Base-by-base conservation (phyloP, 1,139 yeast species). In the Casaregolazyma lundiana region DNA sequence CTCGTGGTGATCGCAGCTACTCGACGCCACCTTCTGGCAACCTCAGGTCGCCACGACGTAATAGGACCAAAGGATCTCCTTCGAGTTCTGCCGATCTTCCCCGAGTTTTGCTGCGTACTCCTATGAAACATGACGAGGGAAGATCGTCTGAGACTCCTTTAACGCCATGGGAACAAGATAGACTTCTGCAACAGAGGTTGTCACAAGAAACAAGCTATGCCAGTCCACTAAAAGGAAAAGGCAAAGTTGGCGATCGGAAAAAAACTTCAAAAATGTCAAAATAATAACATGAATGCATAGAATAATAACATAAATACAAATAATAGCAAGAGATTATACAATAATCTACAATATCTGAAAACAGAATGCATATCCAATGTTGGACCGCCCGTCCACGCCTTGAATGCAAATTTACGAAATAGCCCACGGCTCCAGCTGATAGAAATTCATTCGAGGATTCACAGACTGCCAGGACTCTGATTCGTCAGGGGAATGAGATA, bases 121-220 rank as follows among this genome's bases (percentile, higher is more conserved):
- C 40, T 6, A 22, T 26, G 29, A 26, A 16, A n/a, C 20, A 20
- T 5, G 26, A 13, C 16, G 35, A 30, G 18, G 29, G 30, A 16
- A 22, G 29, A 3, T 22, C 34, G 6, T 15, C 39, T 5, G 43
- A 34, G 13, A 18, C 43, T 2, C 36, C 36, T 2, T n/a, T 53
- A 26, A 57, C 60, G 2, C 60, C 61, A 6, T 58, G 61, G 61
- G 61, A 58, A 36, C 51, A 52, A 35, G 61, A 58, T 37, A 50
- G 57, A 3, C 21, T 57, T n/a, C 24, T 38, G 6, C 44, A 40
- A 29, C 50, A 48, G 38, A 53, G 26, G 3, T 26, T 42, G 22
- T 26, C 13, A 7, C 20, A 36, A 6, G 32, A 26, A 11, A 15
- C 32, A 26, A 26, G 16, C n/a, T 13, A 18, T 13, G 17, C 9